Evolutionary conservation across 2,329 filamentous ascomycete genomes (phyloP).

Genomic region (Pyrenophora seminiperda): DNA sequence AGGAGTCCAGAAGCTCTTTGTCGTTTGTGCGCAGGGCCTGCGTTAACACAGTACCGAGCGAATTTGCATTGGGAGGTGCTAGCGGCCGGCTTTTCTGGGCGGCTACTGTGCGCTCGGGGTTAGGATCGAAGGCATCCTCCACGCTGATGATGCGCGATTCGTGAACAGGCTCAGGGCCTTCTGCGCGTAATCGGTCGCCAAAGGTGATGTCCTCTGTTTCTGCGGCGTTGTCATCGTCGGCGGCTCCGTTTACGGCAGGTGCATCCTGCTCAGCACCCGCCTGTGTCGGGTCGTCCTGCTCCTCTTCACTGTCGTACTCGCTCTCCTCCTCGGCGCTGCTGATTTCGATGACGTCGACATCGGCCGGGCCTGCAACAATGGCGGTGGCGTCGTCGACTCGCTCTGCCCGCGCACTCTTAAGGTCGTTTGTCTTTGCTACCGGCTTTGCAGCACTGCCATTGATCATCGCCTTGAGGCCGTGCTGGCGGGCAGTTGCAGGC

Average conservation of each 20-base stretch:
- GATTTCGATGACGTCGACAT: constrained; percentile 54
- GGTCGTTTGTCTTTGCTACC: constrained; percentile 59
- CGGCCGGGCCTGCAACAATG: constrained; percentile 57
- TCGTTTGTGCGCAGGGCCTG: constrained; percentile 95
- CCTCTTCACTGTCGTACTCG: constrained; percentile 42
- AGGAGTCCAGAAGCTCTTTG: constrained; percentile 85
- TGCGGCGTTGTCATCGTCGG: constrained; percentile 43
- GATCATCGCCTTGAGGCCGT: constrained; percentile 43
- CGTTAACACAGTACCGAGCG: constrained; percentile 87
- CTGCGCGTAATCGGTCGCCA: constrained; percentile 78
- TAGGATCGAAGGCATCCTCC: constrained; percentile 57
- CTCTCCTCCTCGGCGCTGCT: constrained; percentile 54
- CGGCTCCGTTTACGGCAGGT: constrained; percentile 28
- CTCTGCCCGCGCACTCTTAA: constrained; percentile 56
- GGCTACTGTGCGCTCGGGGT: constrained; percentile 53
- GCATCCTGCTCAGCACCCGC: constrained; percentile 37
- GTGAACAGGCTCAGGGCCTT: constrained; percentile 51
- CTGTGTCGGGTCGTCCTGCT: constrained; percentile 20
- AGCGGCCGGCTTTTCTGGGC: constrained; percentile 54
- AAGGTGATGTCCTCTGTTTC: constrained; percentile 71
- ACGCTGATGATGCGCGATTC: constrained; percentile 70
- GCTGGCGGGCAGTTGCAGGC: constrained; percentile 26
- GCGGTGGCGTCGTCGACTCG: constrained; percentile 64
- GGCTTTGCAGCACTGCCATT: constrained; percentile 42
- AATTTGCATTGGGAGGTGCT: constrained; percentile 72